Evolutionary conservation across 2,329 filamentous ascomycete genomes (phyloP), one percentile per base, ranked within the genome.

Genomic region (Alternaria infectoria): DNA sequence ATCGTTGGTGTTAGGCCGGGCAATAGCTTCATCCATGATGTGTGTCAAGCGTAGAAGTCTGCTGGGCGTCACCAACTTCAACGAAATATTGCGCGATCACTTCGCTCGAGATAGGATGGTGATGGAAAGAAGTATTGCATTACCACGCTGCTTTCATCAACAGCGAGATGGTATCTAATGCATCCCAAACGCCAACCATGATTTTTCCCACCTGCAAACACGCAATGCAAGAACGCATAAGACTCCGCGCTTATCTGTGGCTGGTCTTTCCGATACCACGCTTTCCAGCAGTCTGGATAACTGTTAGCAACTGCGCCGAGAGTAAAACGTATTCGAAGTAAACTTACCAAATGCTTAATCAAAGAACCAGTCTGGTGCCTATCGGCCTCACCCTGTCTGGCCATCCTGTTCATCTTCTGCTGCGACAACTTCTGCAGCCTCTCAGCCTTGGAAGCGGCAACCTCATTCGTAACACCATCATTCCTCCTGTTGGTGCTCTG

Each of bases 371-470:
- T 90, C 66, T 89, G 89, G 83, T 98, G 95, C 79, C 96, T 89
- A 86, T 99, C 96, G 66, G 91, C 94, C 85, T 99, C 96, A 86
- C 96, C 96, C 86, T 96, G 93, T 81, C 94, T 90, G 47, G 96
- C 96, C 91, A 96, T 96, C 69, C 95, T 89, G 86, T 99, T 99
- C 93, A 96, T 97, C 88, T 93, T 95, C 87, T 95, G 93, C 90
- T 99, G 96, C 75, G 90, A 87, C 79, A 99, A 83, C 87, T 97
- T 98, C 78, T 89, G 87, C 79, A 96, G 85, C 75, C 91, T 90
- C 81, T 97, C 94, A 40, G 93, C 93, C 87, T 95, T 96, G 64
- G 85, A 86, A 70, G 92, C 88, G 54, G 87, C 84, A 57, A 79
- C 81, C 68, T 89, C 87, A 77, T 92, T 88, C 62, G 86, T 87